Conservation (phyloP, 345 rosid genomes). For the Bretschneidera sinensis region DNA sequence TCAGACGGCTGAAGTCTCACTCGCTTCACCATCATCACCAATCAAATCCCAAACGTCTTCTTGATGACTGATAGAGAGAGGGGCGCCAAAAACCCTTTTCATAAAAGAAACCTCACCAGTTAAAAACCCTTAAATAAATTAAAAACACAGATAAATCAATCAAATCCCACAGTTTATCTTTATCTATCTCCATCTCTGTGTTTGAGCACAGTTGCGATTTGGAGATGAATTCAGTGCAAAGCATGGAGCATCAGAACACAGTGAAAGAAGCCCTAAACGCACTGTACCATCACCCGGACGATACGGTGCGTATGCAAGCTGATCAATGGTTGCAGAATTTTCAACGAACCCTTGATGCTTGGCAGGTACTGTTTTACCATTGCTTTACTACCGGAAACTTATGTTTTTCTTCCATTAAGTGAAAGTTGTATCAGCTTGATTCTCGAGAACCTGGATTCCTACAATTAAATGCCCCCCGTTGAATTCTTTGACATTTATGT, state of each 20-base stretch:
- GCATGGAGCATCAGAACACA: constrained; percentile 81
- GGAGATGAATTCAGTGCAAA: constrained; percentile 15
- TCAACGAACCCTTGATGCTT: constrained; percentile 94
- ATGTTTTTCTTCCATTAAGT: neutral
- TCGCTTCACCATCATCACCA: neutral
- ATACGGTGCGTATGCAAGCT: constrained; percentile 72
- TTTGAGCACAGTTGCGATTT: neutral
- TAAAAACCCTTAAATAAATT: neutral
- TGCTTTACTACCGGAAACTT: no score
- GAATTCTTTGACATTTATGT: no score
- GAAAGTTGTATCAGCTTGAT: neutral
- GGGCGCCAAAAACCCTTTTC: neutral
- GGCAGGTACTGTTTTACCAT: constrained; percentile 66
- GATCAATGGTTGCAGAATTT: constrained; percentile 92
- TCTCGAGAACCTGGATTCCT: no score
- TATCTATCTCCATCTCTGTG: neutral
- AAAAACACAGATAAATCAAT: no score
- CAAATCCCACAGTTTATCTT: neutral
- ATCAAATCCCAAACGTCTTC: neutral
- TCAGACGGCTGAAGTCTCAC: neutral
- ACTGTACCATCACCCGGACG: constrained; percentile 96
- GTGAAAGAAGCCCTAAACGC: constrained; percentile 98
- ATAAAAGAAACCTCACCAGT: neutral
- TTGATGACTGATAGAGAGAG: neutral
- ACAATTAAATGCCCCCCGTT: no score